Evolutionary conservation across 148 eudicot species (phyloP), one percentile per base, ranked within the genome.

Genomic region (Persicaria tinctoria): DNA sequence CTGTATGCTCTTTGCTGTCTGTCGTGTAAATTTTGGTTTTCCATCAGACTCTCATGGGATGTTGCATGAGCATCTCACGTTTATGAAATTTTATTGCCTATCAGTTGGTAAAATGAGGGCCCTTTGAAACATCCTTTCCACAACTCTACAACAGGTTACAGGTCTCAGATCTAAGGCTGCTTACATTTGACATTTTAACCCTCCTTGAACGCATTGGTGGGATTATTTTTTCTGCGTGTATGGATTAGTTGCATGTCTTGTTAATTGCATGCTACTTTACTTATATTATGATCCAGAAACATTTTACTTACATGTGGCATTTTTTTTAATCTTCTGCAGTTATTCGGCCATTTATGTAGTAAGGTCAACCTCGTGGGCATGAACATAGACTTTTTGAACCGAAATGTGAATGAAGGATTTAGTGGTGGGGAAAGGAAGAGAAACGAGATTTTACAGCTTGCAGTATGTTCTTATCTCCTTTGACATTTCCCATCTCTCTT

Each of bases 391-490:
- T 89, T 92, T 71, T 78, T 96, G 71, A 88, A 92, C 80, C 88
- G 99, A 89, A 92, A 96, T 78, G 99, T 96, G 46, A 96, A 96
- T 78, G 99, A 90, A 86, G 99, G 99, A 74, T 95, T 95, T 74
- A 95, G 99, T 82, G 99, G 99, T 48, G 99, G 99, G 72, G 99
- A 95, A 83, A 90, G 82, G 86, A 95, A 95, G 83, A 89, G 99
- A 71, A 95, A 95, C 76, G 99, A 95, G 83, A 92, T 95, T 68
- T 81, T 95, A 76, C 99, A 95, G 76, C 97, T 95, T 80, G 99
- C 99, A 86, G 99, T 95, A 92, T 75, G 84, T 63, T 74, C 27
- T 48, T 14, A 8, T 47, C 68, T 48, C 45, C 51, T 17, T 48
- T 44, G 57, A 9, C 57, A 1, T 1, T 53, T 16, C 11, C 11